Base-by-base conservation (phyloP, 306 rosid species). In the Lotus japonicus region DNA sequence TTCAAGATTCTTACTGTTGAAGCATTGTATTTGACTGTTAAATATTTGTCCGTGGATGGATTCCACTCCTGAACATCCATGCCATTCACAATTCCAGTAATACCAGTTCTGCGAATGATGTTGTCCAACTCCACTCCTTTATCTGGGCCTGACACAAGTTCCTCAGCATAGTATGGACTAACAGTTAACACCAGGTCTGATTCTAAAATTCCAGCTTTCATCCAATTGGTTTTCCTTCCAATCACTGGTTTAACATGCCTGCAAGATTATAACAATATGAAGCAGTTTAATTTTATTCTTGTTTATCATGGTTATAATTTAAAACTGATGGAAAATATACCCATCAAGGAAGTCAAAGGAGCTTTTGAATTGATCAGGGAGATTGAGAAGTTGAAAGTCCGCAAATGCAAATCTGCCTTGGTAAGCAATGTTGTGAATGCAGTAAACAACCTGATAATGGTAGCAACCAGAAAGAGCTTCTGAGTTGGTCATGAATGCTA, bases 51-150 rank as follows among this genome's bases (percentile, higher is more conserved):
- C 15, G 87, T 77, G 35, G 77, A 70, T 45, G 97, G 95, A 77
- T 87, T 90, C 97, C 97, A 87, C 54, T 90, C 97, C 50, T 90
- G 97, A 65, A 87, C 87, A 73, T 90, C 97, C 97, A 90, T 90
- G 82, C 97, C 97, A 67, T 90, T 90, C 16, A 85, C 84, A 56
- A 90, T 85, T 50, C 97, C 97, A 4, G 0, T 23, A 18, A 85
- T 41, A 38, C 83, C 68, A 5, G 68, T 14, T 81, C 46, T 80
- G 41, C 86, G 87, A 70, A 87, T 10, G 66, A 87, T 75, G 79
- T 79, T 71, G 63, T 85, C 90, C 82, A 90, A 75, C 45, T 87
- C 95, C 0, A 82, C 89, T 71, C 92, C 95, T 61, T 84, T 89
- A 0, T 85, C 96, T 6, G 71, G 66, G 1, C 85, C 70, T 7